Evolutionary conservation across 192 early-diverging fungal species (phyloP).

Genomic region (Mycoemilia scoparia): DNA sequence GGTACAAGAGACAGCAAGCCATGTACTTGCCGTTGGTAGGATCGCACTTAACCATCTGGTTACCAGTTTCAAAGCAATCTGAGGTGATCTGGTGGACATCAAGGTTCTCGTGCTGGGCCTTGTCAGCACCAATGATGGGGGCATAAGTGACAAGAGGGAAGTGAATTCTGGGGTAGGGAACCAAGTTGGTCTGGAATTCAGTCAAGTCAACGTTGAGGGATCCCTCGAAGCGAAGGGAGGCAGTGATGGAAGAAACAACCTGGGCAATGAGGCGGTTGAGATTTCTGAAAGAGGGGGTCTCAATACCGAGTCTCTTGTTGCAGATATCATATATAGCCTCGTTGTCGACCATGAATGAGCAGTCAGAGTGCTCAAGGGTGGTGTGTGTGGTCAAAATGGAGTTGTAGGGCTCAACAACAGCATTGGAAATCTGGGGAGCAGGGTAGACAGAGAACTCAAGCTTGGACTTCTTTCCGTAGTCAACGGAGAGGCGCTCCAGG

Average conservation of each 20-base stretch:
- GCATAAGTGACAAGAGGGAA: conserved; percentile 98
- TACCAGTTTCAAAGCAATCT: conserved; percentile 91
- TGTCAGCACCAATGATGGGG: conserved; percentile 82
- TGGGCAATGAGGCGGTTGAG: conserved; percentile 96
- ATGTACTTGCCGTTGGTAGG: conserved; percentile 97
- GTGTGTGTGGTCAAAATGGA: conserved; percentile 99
- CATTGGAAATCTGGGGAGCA: conserved; percentile 90
- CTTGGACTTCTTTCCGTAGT: conserved; percentile 99
- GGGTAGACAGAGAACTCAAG: conserved; percentile 99
- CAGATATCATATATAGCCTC: conserved; percentile 99
- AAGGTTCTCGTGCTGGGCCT: conserved; percentile 93
- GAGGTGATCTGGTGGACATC: conserved; percentile 91
- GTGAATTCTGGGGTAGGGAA: conserved; percentile 97
- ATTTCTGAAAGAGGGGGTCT: conserved; percentile 92
- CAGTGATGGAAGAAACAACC: conserved; percentile 98
- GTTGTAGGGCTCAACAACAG: conserved; percentile 97
- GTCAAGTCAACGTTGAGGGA: conserved; percentile 97
- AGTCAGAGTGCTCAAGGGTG: conserved; percentile 96
- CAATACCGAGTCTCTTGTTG: conserved; percentile 92
- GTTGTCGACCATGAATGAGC: conserved; percentile 99
- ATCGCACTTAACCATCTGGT: conserved; percentile 99
- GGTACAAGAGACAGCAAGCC: conserved; percentile 97
- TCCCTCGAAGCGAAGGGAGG: conserved; percentile 95
- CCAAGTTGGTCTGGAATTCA: conserved; percentile 99
- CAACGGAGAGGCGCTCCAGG: conserved; percentile 94